Base-by-base conservation (phyloP, 2,329 filamentous ascomycete genomes). In the Pseudogymnoascus destructans region DNA sequence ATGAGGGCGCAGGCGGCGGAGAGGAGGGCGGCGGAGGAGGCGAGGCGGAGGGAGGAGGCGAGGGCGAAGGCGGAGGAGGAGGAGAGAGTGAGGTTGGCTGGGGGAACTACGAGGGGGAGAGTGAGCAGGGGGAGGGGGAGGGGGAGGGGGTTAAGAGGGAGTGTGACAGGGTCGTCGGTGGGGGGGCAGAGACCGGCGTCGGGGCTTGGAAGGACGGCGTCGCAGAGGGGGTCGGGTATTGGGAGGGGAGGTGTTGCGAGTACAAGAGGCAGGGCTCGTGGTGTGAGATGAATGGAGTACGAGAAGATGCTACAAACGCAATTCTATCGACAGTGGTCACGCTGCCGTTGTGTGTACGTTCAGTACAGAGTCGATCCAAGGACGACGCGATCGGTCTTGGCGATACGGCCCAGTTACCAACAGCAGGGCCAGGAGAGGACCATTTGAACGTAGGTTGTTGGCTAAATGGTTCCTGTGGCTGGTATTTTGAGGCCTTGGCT, bases 1-100 rank as follows among this genome's bases (percentile, higher is more conserved):
- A 75, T 84, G 61, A 84, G 81, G 66, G 86, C 88, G 68, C 85
- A 89, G 65, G 89, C 87, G 49, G 86, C 83, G 1, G 86, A 95
- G 71, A 80, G 89, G 61, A 81, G 82, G 55, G 86, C 85, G 49
- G 79, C 80, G 2, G 91, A 95, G 67, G 86, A 93, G 59, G 87
- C 93, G 69, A 80, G 85, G 61, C 79, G 88, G 60, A 80, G 84
- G 57, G 88, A 90, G 63, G 87, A 87, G 30, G 79, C 84, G 10
- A 66, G 83, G 72, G 75, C 81, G 58, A 81, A 77, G 58, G 78
- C 77, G 30, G 82, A 86, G 63, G 84, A 86, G 57, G 79, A 82
- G 32, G 71, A 75, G 61, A 72, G 70, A 63, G 73, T 71, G 68
- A 73, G 68, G 65, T 73, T 73, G 66, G 72, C 73, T 60, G 70